Evolutionary conservation across 2,329 filamentous ascomycete species (phyloP).

Genomic region (Orbilia blumenaviensis): DNA sequence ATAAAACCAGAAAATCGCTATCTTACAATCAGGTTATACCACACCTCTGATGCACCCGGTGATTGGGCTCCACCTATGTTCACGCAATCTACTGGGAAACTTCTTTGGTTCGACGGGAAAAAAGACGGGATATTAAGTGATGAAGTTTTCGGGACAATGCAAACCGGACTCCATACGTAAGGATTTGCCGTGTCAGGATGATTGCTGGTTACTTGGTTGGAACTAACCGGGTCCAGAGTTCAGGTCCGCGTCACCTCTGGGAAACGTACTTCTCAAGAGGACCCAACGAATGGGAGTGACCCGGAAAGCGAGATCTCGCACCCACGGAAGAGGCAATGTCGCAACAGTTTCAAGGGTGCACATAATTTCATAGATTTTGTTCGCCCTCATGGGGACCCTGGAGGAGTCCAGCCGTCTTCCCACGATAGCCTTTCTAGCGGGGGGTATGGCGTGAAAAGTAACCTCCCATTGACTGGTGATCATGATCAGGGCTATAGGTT

Average conservation of each 20-base stretch:
- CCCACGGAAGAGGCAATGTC: neutral
- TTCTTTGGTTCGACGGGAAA: constrained; percentile 45
- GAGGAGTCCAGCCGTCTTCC: neutral
- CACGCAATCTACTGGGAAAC: constrained; percentile 52
- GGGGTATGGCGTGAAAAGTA: neutral
- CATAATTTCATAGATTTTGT: constrained; percentile 24
- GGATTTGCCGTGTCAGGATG: neutral
- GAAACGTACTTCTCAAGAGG: constrained; percentile 10
- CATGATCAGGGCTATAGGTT: no score
- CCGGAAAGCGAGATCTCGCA: neutral
- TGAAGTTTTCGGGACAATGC: constrained; percentile 54
- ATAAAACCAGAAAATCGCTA: constrained; percentile 56
- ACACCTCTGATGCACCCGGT: constrained; percentile 56
- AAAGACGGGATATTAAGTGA: constrained; percentile 41
- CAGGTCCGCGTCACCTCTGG: constrained; percentile 28
- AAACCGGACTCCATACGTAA: constrained; percentile 57
- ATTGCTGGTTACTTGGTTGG: neutral
- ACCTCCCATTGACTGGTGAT: neutral
- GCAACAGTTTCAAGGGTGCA: neutral
- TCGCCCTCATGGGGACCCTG: neutral
- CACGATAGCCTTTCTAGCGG: neutral
- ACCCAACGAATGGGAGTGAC: neutral
- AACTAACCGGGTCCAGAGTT: constrained; percentile 11
- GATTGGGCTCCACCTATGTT: constrained; percentile 58
- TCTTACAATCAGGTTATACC: constrained; percentile 58